Percentiles rank a stretch among this genome's conserved stretches.
Conservation (phyloP, 108 stramenopile species). For the Nitzschia palea region DNA sequence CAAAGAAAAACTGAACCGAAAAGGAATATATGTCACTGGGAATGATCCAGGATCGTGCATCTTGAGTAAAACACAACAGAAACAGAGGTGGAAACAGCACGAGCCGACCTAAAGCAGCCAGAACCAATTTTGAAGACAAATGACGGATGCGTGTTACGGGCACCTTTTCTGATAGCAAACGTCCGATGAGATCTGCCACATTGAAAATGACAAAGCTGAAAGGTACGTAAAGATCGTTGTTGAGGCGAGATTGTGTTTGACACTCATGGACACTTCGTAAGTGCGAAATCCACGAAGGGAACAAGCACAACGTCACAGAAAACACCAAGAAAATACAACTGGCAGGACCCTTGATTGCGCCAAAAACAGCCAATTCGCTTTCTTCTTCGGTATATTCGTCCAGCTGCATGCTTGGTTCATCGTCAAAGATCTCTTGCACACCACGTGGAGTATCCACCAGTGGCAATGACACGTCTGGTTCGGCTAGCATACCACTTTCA, state of each 20-base stretch:
- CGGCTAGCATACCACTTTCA: background rate
- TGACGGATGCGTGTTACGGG: slow-evolving; percentile 12
- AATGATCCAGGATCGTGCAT: slow-evolving; percentile 8
- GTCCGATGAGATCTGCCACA: slow-evolving; percentile 49
- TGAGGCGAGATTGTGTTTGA: slow-evolving; percentile 27
- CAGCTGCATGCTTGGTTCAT: background rate
- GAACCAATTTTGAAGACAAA: slow-evolving; percentile 29
- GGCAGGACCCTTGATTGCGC: slow-evolving; percentile 32
- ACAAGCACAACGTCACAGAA: slow-evolving; percentile 48
- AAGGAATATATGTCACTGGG: slow-evolving; percentile 45
- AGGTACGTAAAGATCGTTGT: slow-evolving; percentile 55
- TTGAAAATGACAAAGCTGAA: slow-evolving; percentile 59
- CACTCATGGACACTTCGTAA: slow-evolving; percentile 42
- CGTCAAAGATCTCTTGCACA: background rate
- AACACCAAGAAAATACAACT: slow-evolving; percentile 49
- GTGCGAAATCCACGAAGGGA: slow-evolving; percentile 50
- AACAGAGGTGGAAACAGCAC: slow-evolving; percentile 36
- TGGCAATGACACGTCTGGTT: background rate
- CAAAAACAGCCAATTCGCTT: slow-evolving; percentile 14
- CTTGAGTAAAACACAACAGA: slow-evolving; percentile 28
- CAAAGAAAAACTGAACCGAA: slow-evolving; percentile 34
- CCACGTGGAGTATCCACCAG: background rate
- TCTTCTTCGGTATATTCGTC: slow-evolving; percentile 14
- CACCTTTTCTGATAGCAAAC: slow-evolving; percentile 26
- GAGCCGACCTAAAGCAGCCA: slow-evolving; percentile 20